Evolutionary conservation across 2,329 filamentous ascomycete genomes (phyloP).

Genomic region (Aureobasidium sp.): DNA sequence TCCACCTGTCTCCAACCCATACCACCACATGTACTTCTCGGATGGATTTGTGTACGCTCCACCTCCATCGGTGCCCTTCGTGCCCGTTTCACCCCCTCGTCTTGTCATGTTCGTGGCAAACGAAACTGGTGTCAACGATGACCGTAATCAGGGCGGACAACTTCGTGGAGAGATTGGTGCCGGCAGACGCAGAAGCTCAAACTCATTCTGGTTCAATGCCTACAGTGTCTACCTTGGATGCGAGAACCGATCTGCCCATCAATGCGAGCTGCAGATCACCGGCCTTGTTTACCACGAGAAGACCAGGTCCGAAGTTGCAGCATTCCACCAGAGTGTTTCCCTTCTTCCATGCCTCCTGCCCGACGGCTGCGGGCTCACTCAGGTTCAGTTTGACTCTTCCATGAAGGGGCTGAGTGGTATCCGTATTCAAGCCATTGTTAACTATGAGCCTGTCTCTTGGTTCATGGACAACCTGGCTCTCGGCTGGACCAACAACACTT

Average conservation of each 20-base stretch:
- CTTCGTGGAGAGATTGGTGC: slow-evolving; percentile 40
- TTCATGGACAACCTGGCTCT: slow-evolving; percentile 42
- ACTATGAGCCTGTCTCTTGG: slow-evolving; percentile 28
- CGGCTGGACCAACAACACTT: slow-evolving; percentile 43
- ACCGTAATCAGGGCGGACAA: slow-evolving; percentile 27
- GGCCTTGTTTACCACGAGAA: slow-evolving; percentile 35
- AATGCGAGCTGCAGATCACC: slow-evolving; percentile 37
- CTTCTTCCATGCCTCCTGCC: slow-evolving; percentile 34
- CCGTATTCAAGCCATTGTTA: slow-evolving; percentile 39
- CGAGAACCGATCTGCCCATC: slow-evolving; percentile 30
- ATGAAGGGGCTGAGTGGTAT: slow-evolving; percentile 39
- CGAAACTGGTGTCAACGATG: slow-evolving; percentile 17
- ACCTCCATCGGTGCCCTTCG: slow-evolving; percentile 35
- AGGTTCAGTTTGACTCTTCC: slow-evolving; percentile 33
- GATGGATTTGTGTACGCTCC: slow-evolving; percentile 43
- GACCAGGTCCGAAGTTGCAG: slow-evolving; percentile 26
- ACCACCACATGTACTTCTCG: slow-evolving; percentile 44
- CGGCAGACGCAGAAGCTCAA: slow-evolving; percentile 33
- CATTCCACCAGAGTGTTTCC: slow-evolving; percentile 30
- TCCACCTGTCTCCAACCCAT: slow-evolving; percentile 40
- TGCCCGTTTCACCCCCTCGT: slow-evolving; percentile 37
- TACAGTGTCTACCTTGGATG: slow-evolving; percentile 40
- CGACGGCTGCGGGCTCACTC: slow-evolving; percentile 34
- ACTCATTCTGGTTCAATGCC: slow-evolving; percentile 44
- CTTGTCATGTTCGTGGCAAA: slow-evolving; percentile 40